Conservation (phyloP, 1,284 basidiomycete genomes). For the Coniferiporia sulphurascens region DNA sequence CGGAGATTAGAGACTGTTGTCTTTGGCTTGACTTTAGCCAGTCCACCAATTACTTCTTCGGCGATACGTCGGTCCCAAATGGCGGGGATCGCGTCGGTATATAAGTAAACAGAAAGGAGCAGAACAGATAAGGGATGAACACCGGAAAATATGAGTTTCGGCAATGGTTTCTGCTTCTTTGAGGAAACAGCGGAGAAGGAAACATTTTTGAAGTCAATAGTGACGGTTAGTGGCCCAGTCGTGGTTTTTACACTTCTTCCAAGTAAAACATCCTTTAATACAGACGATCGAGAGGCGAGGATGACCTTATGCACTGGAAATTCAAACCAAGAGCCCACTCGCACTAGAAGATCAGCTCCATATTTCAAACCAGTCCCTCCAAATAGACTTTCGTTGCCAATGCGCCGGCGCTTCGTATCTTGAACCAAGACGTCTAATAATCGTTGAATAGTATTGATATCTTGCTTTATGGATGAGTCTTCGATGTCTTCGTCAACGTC, state of each 20-base stretch:
- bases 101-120: slow-evolving; percentile 82
- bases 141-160: slow-evolving; percentile 40
- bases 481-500: slow-evolving; percentile 36
- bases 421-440: slow-evolving; percentile 37
- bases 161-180: slow-evolving; percentile 12
- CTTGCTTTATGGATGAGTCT: slow-evolving; percentile 41
- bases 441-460: slow-evolving; percentile 41
- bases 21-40: slow-evolving; percentile 31
- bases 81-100: slow-evolving; percentile 79
- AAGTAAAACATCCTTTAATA: slow-evolving; percentile 43
- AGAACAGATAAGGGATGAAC: slow-evolving; percentile 66
- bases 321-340: slow-evolving; percentile 30
- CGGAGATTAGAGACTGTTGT: slow-evolving; percentile 46
- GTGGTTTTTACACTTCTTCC: slow-evolving; percentile 25
- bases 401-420: slow-evolving; percentile 21
- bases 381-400: slow-evolving; percentile 25
- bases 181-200: slow-evolving; percentile 15
- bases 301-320: slow-evolving; percentile 68
- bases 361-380: slow-evolving; percentile 22
- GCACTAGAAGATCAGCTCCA: slow-evolving; percentile 64
- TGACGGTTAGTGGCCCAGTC: slow-evolving; percentile 1
- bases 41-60: slow-evolving; percentile 39
- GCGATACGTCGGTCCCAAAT: slow-evolving; percentile 82
- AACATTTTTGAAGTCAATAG: slow-evolving; percentile 23
- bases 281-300: slow-evolving; percentile 55